Conservation (phyloP, 2,329 filamentous ascomycete species). For the Fusarium sp. region DNA sequence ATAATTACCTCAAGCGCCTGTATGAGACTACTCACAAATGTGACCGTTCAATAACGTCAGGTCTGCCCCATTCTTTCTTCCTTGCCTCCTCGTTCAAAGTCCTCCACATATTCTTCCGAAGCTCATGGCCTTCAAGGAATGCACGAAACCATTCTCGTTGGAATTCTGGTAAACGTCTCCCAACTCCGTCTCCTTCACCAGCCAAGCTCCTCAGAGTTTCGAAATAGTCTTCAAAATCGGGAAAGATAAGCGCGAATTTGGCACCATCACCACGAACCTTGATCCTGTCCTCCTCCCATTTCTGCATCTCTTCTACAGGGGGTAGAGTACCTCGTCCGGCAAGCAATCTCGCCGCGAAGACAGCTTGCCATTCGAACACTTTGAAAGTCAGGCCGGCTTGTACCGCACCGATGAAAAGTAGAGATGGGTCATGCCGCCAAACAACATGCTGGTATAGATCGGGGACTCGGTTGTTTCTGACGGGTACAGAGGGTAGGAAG, state of each 20-base stretch:
- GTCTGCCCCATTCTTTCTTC: background rate
- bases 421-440: slow-evolving; percentile 66
- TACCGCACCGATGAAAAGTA: slow-evolving; percentile 72
- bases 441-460: slow-evolving; percentile 72
- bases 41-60: background rate
- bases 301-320: slow-evolving; percentile 60
- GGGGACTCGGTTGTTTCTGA: slow-evolving; percentile 68
- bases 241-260: slow-evolving; percentile 69
- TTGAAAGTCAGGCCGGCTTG: slow-evolving; percentile 74
- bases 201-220: slow-evolving; percentile 66
- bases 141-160: slow-evolving; percentile 61
- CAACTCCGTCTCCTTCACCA: slow-evolving; percentile 61
- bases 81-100: slow-evolving; percentile 58
- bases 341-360: slow-evolving; percentile 70
- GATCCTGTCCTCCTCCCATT: slow-evolving; percentile 71
- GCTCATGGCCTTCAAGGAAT: slow-evolving; percentile 68
- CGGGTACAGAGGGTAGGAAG: slow-evolving; percentile 67
- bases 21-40: background rate
- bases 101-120: slow-evolving; percentile 72
- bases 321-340: slow-evolving; percentile 69
- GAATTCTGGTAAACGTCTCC: slow-evolving; percentile 62
- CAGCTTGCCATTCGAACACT: slow-evolving; percentile 77
- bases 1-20: background rate
- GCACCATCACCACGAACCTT: slow-evolving; percentile 67
- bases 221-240: slow-evolving; percentile 76